Evolutionary conservation across 2,329 filamentous ascomycete genomes (phyloP).

Genomic region (Thermomyces lanuginosus): DNA sequence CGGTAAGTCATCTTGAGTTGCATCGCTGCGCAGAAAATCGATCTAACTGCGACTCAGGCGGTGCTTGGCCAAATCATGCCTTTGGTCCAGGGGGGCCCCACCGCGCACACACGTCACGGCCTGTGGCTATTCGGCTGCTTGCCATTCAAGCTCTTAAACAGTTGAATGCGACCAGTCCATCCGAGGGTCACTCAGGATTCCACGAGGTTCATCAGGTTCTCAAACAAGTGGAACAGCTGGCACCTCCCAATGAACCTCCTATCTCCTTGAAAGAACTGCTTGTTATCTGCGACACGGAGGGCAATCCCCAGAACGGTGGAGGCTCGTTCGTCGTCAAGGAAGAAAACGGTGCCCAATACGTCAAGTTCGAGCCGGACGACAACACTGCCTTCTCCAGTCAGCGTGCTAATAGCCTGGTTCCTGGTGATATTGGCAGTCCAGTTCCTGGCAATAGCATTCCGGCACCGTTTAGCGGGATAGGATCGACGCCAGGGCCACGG

Average conservation of each 20-base stretch:
- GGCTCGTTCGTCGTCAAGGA: slow-evolving; percentile 63
- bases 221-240: slow-evolving; percentile 49
- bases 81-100: slow-evolving; percentile 34
- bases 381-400: slow-evolving; percentile 28
- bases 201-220: slow-evolving; percentile 50
- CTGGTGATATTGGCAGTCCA: slow-evolving; percentile 56
- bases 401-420: slow-evolving; percentile 30
- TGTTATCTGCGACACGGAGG: slow-evolving; percentile 79
- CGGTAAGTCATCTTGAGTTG: slow-evolving; percentile 13
- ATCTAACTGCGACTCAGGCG: slow-evolving; percentile 18
- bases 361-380: slow-evolving; percentile 38
- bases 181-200: slow-evolving; percentile 42
- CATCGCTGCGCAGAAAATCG: slow-evolving; percentile 1
- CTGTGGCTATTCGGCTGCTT: slow-evolving; percentile 53
- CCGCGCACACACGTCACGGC: slow-evolving; percentile 43
- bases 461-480: slow-evolving; percentile 20
- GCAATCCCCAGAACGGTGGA: slow-evolving; percentile 69
- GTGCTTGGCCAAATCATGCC: slow-evolving; percentile 31
- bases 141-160: slow-evolving; percentile 65
- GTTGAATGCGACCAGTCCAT: slow-evolving; percentile 29
- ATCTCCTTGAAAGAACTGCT: slow-evolving; percentile 54
- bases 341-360: slow-evolving; percentile 20
- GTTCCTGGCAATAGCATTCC: slow-evolving; percentile 31
- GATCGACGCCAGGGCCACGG: slow-evolving; percentile 18
- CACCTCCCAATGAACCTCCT: slow-evolving; percentile 39